Evolutionary conservation across 1,284 basidiomycete genomes (phyloP).

Genomic region (Schizophyllum commune): DNA sequence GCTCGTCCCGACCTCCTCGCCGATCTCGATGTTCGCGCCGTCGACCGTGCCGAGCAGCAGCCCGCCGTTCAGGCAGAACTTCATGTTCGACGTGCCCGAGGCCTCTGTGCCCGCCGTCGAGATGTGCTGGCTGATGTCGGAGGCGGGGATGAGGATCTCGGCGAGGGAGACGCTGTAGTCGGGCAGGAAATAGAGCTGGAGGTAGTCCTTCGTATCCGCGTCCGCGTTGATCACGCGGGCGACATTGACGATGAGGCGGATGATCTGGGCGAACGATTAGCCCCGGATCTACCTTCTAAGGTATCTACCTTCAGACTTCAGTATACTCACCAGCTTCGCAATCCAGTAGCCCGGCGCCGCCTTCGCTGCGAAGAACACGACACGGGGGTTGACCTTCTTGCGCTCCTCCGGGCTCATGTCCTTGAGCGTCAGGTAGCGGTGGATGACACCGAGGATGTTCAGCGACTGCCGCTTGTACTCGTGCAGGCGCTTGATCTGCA

Average conservation of each 20-base stretch:
- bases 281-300: slow-evolving; percentile 3
- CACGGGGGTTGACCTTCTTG: slow-evolving; percentile 73
- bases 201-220: slow-evolving; percentile 76
- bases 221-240: slow-evolving; percentile 81
- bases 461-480: slow-evolving; percentile 90
- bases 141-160: slow-evolving; percentile 86
- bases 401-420: slow-evolving; percentile 68
- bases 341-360: slow-evolving; percentile 80
- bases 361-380: slow-evolving; percentile 88
- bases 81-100: slow-evolving; percentile 90
- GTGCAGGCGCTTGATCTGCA: slow-evolving; percentile 86
- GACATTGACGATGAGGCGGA: slow-evolving; percentile 86
- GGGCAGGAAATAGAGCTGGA: slow-evolving; percentile 80
- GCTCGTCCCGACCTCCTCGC: slow-evolving; percentile 66
- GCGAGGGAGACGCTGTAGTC: slow-evolving; percentile 88
- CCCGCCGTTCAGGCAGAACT: slow-evolving; percentile 87
- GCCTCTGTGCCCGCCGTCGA: slow-evolving; percentile 91
- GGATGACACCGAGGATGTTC: slow-evolving; percentile 82
- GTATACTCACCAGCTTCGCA: slow-evolving; percentile 55
- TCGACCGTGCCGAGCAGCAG: slow-evolving; percentile 77
- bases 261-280: slow-evolving; percentile 44
- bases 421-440: slow-evolving; percentile 82
- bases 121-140: slow-evolving; percentile 90
- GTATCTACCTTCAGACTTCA: background rate
- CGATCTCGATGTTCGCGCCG: slow-evolving; percentile 94